These are phyloP conservation scores for Pseudovirgaria hyperparasitica DNA, from an alignment of 2,329 filamentous ascomycete genomes.

Conservation along the genomic window DNA sequence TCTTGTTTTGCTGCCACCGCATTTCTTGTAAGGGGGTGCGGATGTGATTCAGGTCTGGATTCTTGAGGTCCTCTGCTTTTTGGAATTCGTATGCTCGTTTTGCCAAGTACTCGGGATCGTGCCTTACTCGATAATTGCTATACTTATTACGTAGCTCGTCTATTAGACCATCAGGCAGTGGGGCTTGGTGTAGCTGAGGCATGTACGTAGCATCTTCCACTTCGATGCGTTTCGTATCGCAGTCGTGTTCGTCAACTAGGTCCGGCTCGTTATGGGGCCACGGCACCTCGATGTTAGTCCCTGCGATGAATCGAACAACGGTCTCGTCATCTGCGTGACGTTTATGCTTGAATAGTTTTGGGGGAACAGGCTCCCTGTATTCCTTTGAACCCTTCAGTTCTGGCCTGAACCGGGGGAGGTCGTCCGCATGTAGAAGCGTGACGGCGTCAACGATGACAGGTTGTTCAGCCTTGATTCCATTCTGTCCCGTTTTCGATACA, in stretches of 20 bases:
- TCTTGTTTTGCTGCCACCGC: conserved; percentile 18
- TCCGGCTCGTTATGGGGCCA: conserved; percentile 1
- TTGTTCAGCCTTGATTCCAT: no score
- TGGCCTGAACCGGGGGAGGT: conserved; percentile 16
- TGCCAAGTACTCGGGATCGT: conserved; percentile 61
- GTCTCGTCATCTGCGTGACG: conserved; percentile 14
- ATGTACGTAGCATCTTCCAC: conserved; percentile 65
- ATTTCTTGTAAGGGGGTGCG: conserved; percentile 35
- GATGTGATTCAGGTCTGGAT: conserved; percentile 24
- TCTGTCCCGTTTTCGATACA: no score
- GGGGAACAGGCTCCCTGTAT: no score
- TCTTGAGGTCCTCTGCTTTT: conserved; percentile 31
- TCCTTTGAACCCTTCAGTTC: no score
- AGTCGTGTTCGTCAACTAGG: conserved; percentile 36
- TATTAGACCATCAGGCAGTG: conserved; percentile 66
- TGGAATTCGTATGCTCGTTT: conserved; percentile 49
- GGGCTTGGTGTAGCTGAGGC: conserved; percentile 63
- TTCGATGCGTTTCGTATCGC: conserved; percentile 64
- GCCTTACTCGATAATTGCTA: conserved; percentile 67
- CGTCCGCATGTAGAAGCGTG: conserved; percentile 14
- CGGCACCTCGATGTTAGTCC: conserved; percentile 12
- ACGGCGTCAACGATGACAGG: conserved; percentile 22
- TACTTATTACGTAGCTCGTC: conserved; percentile 79
- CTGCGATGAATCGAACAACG: conserved; percentile 23
- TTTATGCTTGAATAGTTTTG: conserved; percentile 1